phyloP scores from a whole-genome alignment of 108 stramenopile genomes.

The Cyclostephanos invisitatus region DNA sequence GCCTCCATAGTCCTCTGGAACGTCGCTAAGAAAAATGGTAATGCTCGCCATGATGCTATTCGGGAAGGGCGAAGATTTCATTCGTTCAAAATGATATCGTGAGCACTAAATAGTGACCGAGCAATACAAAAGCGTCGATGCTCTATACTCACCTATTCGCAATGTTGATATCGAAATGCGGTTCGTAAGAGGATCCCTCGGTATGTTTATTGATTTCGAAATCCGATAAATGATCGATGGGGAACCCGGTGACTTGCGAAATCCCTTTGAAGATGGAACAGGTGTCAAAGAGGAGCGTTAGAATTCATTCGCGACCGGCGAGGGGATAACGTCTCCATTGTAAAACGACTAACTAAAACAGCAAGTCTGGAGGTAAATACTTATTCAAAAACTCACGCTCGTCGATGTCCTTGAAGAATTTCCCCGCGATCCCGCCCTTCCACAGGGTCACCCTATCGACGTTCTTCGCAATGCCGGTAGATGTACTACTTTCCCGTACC shows the following conservation, averaged over 20 bases:
- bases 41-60: slow-evolving; percentile 70
- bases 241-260: slow-evolving; percentile 89
- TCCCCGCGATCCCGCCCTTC: slow-evolving; percentile 71
- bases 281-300: neutral
- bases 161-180: slow-evolving; percentile 67
- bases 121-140: neutral
- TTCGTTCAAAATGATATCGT: neutral
- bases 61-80: neutral
- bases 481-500: no score
- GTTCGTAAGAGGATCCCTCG: slow-evolving; percentile 57
- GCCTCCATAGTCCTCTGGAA: slow-evolving; percentile 45
- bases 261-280: slow-evolving; percentile 32
- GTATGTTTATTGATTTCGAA: slow-evolving; percentile 74
- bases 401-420: slow-evolving; percentile 70
- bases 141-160: slow-evolving; percentile 21
- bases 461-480: slow-evolving; percentile 33
- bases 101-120: neutral
- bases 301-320: neutral
- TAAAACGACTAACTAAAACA: no score
- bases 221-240: slow-evolving; percentile 74
- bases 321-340: neutral
- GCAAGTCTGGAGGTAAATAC: neutral
- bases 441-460: slow-evolving; percentile 75
- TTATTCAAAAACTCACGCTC: slow-evolving; percentile 42
- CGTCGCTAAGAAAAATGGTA: slow-evolving; percentile 77